Conservation (phyloP, 2,329 filamentous ascomycete genomes). For the Calonectria crousiana region DNA sequence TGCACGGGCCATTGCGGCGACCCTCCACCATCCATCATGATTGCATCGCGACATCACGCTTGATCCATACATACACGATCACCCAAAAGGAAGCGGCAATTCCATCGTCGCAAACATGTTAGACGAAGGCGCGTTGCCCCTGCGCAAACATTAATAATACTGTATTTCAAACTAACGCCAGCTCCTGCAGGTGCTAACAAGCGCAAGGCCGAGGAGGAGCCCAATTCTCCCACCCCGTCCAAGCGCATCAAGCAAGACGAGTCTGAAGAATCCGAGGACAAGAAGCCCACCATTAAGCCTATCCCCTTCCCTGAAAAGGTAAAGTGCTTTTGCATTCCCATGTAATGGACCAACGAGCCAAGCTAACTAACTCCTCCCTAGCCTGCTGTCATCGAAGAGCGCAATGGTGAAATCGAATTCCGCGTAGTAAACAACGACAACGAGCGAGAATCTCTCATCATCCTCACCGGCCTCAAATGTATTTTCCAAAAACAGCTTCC, state of each 20-base stretch:
- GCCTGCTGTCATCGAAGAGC: constrained; percentile 93
- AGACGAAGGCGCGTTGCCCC: constrained; percentile 40
- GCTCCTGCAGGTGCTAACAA: constrained; percentile 70
- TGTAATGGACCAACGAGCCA: no score
- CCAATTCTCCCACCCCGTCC: constrained; percentile 68
- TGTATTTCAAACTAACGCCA: constrained; percentile 16
- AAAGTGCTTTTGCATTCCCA: neutral
- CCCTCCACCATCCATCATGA: constrained; percentile 42
- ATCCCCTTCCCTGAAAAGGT: constrained; percentile 94
- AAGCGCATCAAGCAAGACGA: constrained; percentile 73
- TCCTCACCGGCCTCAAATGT: constrained; percentile 94
- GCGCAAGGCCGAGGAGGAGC: constrained; percentile 79
- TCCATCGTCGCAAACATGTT: constrained; percentile 31
- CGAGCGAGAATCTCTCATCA: constrained; percentile 87
- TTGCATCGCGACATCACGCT: constrained; percentile 31
- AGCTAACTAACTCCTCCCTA: constrained; percentile 46
- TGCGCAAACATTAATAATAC: neutral
- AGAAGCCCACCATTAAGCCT: constrained; percentile 68
- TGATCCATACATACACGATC: constrained; percentile 6
- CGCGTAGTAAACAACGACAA: constrained; percentile 98
- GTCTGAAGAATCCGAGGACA: constrained; percentile 50
- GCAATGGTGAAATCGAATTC: constrained; percentile 94
- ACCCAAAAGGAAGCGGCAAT: constrained; percentile 8
- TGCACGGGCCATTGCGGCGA: constrained; percentile 39
- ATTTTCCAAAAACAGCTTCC: constrained; percentile 99